Conservation (phyloP, 352 stramenopile genomes). For the Thalassiosira exigua region DNA sequence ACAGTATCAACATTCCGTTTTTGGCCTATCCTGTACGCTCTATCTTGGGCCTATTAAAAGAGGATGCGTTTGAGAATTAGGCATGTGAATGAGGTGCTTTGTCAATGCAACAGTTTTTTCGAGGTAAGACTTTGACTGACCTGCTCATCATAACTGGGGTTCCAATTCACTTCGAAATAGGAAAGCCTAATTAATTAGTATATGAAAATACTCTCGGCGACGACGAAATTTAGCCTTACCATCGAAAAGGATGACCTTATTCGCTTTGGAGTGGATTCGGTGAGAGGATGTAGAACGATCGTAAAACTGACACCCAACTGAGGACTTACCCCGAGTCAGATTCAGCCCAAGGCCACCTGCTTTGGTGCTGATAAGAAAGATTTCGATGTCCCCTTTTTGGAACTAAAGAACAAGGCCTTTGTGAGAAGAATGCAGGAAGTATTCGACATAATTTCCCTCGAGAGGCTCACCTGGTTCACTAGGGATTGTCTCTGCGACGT, state of each 20-base stretch:
- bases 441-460: too few species aligned
- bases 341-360: slow-evolving; percentile 84
- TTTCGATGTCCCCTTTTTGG: slow-evolving; percentile 74
- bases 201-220: too few species aligned
- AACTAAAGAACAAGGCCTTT: too few species aligned
- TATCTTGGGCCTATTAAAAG: slow-evolving; percentile 79
- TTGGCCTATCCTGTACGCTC: slow-evolving; percentile 86
- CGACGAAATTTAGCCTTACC: slow-evolving; percentile 39
- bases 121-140: too few species aligned
- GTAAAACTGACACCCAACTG: too few species aligned
- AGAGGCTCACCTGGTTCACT: too few species aligned
- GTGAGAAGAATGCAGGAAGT: too few species aligned
- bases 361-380: slow-evolving; percentile 85
- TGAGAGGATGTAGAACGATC: background rate
- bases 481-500: slow-evolving; percentile 64
- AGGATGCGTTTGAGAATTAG: too few species aligned
- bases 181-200: background rate
- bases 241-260: slow-evolving; percentile 68
- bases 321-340: slow-evolving; percentile 60
- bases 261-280: slow-evolving; percentile 33
- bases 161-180: slow-evolving; percentile 78
- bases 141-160: slow-evolving; percentile 84
- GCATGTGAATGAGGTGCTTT: too few species aligned
- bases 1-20: slow-evolving; percentile 80
- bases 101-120: too few species aligned